Evolutionary conservation across 2,329 filamentous ascomycete species (phyloP).

Genomic region (Cladorrhinum sp.): DNA sequence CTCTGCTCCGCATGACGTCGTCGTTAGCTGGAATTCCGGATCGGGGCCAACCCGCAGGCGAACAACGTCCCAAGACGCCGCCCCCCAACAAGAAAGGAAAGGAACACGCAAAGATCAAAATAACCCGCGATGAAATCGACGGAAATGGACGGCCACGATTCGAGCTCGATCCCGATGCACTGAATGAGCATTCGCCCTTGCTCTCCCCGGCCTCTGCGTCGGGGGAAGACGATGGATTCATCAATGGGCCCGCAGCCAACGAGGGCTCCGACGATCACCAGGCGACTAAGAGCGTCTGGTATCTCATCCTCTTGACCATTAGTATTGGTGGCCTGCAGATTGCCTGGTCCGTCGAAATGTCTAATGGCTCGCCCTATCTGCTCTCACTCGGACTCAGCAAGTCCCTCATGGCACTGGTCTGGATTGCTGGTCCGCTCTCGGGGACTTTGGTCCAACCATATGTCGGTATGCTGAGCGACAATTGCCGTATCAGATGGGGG

Average conservation of each 20-base stretch:
- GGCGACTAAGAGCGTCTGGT: constrained; percentile 76
- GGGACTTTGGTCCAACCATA: constrained; percentile 79
- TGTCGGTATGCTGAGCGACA: constrained; percentile 77
- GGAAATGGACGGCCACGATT: constrained; percentile 19
- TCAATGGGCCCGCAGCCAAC: constrained; percentile 34
- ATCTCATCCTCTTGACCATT: constrained; percentile 80
- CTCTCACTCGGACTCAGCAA: constrained; percentile 80
- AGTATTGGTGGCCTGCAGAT: constrained; percentile 87
- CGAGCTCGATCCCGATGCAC: constrained; percentile 25
- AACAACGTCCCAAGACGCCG: constrained; percentile 14
- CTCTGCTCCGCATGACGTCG: constrained; percentile 39
- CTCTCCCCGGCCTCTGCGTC: constrained; percentile 38
- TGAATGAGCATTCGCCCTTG: constrained; percentile 49
- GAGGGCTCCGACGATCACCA: constrained; percentile 49
- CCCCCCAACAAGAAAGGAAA: constrained; percentile 8
- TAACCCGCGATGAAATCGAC: constrained; percentile 22
- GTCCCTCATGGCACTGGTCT: constrained; percentile 76
- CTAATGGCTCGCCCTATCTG: constrained; percentile 84
- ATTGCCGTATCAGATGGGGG: constrained; percentile 70
- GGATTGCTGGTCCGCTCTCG: constrained; percentile 78
- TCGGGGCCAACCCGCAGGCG: constrained; percentile 30
- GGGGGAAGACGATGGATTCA: constrained; percentile 36
- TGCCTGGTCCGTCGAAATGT: constrained; percentile 92
- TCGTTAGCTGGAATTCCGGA: constrained; percentile 33
- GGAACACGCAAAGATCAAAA: constrained; percentile 9